A percentile compares a stretch with the other conserved stretches of the same genome.
Evolutionary conservation across 306 rosid species (phyloP).

Genomic region (Sicyos edulis): DNA sequence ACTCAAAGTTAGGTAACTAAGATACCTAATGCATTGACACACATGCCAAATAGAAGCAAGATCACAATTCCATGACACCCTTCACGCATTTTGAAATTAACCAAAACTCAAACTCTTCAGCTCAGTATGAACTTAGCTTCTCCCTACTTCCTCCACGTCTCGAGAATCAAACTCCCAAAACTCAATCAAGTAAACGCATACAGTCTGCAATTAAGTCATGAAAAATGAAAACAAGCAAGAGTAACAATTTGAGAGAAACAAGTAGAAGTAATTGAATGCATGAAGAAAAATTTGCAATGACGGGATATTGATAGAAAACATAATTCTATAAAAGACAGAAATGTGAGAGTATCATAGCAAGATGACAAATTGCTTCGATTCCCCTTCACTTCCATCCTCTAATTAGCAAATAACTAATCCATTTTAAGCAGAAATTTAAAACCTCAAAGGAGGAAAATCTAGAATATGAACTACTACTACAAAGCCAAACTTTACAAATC

Average conservation of each 20-base stretch:
- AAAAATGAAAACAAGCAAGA: not conserved
- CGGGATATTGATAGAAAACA: not conserved
- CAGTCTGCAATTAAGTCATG: not conserved
- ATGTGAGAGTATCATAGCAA: not conserved
- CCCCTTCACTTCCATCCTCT: not conserved
- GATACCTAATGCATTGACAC: slow-evolving; percentile 53
- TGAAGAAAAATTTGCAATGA: not conserved
- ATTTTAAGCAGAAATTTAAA: not conserved
- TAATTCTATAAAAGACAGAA: not conserved
- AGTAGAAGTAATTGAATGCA: too few species aligned
- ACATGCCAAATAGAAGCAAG: slow-evolving; percentile 42
- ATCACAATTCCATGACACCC: slow-evolving; percentile 41
- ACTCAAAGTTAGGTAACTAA: not conserved
- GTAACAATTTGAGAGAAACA: too few species aligned
- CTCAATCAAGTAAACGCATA: not conserved
- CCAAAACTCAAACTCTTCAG: slow-evolving; percentile 19
- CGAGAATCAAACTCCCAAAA: not conserved
- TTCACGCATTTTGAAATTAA: slow-evolving; percentile 48
- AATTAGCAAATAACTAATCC: not conserved
- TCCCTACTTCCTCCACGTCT: not conserved
- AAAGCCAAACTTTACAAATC: too few species aligned
- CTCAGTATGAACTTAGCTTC: not conserved
- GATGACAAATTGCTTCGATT: not conserved
- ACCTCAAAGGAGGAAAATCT: too few species aligned
- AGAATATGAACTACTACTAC: too few species aligned